These are phyloP conservation scores for Uromyces viciae-fabae DNA, from an alignment of 1,284 basidiomycete species.

Conservation along the genomic window DNA sequence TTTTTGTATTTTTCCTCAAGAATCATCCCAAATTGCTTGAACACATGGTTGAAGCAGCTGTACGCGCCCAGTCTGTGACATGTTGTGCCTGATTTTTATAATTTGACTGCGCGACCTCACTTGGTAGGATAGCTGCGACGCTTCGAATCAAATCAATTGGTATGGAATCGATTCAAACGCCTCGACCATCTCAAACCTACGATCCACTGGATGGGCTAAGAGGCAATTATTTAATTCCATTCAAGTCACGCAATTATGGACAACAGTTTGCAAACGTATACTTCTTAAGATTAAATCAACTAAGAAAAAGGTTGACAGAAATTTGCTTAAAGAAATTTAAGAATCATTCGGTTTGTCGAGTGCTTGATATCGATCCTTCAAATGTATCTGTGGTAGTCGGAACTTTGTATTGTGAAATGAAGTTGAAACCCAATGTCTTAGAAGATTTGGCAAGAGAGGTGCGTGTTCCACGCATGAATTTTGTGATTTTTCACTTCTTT, in stretches of 20 bases:
- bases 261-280: constrained; percentile 38
- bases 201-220: not conserved
- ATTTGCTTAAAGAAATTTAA: not conserved
- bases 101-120: no score
- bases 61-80: no score
- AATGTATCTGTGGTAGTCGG: constrained; percentile 10
- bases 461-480: not conserved
- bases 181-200: not conserved
- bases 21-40: no score
- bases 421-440: constrained; percentile 34
- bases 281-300: not conserved
- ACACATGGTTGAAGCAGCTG: no score
- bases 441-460: constrained; percentile 35
- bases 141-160: no score
- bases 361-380: constrained; percentile 16
- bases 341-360: not conserved
- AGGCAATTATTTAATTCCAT: constrained; percentile 1
- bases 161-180: no score
- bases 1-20: no score
- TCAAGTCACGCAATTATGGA: constrained; percentile 8
- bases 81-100: no score
- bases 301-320: not conserved
- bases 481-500: not conserved
- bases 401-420: constrained; percentile 34
- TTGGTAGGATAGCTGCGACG: no score